Conservation (phyloP, 805 yeast species). For the Maudiozyma bulderi region DNA sequence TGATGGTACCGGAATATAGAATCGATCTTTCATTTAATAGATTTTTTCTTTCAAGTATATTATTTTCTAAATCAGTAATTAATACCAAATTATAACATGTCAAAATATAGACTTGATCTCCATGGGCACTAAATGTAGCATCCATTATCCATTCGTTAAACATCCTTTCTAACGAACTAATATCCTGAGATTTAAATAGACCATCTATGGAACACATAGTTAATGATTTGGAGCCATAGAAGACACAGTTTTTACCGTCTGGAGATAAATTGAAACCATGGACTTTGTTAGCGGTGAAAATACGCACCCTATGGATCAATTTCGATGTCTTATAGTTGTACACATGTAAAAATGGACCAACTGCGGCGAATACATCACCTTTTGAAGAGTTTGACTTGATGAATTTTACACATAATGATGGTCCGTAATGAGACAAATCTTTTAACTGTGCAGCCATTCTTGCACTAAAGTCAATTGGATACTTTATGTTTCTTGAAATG, state of each 20-base stretch:
- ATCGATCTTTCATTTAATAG: slow-evolving; percentile 67
- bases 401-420: slow-evolving; percentile 56
- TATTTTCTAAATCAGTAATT: slow-evolving; percentile 23
- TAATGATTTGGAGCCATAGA: slow-evolving; percentile 70
- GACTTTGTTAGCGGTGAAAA: slow-evolving; percentile 67
- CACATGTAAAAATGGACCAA: slow-evolving; percentile 57
- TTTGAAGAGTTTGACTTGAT: slow-evolving; percentile 3
- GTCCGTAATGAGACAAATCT: slow-evolving; percentile 40
- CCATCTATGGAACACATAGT: slow-evolving; percentile 32
- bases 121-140: slow-evolving; percentile 39
- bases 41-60: slow-evolving; percentile 22
- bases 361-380: slow-evolving; percentile 46
- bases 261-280: slow-evolving; percentile 54
- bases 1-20: slow-evolving; percentile 76
- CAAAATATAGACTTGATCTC: slow-evolving; percentile 39
- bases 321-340: slow-evolving; percentile 37
- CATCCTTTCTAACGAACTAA: slow-evolving; percentile 35
- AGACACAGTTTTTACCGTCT: slow-evolving; percentile 27
- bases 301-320: slow-evolving; percentile 32
- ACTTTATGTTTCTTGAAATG: not conserved
- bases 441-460: slow-evolving; percentile 14
- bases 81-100: slow-evolving; percentile 67
- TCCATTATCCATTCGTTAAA: slow-evolving; percentile 75
- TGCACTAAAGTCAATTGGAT: not conserved
- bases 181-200: slow-evolving; percentile 14